Conservation (phyloP, 257 asterid species). For the Solanum piurae region DNA sequence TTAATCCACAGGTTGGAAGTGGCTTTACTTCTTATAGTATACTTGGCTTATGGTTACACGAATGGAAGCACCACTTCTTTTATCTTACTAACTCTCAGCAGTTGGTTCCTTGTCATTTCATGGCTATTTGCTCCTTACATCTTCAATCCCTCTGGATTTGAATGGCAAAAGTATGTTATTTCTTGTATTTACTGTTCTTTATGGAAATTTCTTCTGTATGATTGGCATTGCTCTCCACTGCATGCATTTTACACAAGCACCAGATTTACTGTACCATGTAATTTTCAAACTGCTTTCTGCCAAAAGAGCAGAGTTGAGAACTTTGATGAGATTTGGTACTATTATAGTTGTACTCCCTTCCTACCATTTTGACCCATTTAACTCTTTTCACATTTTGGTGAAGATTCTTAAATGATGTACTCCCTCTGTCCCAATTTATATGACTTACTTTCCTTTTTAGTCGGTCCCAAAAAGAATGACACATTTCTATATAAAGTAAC, state of each 20-base stretch:
- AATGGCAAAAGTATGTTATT: conserved; percentile 93
- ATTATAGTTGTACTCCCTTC: not conserved
- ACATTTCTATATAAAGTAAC: too few species aligned
- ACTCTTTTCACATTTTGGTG: not conserved
- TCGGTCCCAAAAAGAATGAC: too few species aligned
- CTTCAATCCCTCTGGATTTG: conserved; percentile 98
- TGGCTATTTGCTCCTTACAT: conserved; percentile 98
- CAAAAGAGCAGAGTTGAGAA: not conserved
- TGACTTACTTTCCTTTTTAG: too few species aligned
- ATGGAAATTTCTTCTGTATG: conserved; percentile 5
- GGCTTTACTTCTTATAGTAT: conserved; percentile 79
- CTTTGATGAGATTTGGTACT: not conserved
- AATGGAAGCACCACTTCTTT: conserved; percentile 60
- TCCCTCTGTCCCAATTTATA: too few species aligned
- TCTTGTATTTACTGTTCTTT: not conserved
- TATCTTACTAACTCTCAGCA: conserved; percentile 71
- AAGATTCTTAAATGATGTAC: not conserved
- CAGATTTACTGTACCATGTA: not conserved
- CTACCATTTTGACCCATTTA: not conserved
- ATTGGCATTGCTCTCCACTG: not conserved
- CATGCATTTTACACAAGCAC: not conserved
- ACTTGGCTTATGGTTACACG: conserved; percentile 73
- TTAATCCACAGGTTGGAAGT: conserved; percentile 75
- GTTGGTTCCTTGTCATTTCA: conserved; percentile 95
- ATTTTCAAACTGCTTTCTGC: not conserved